Conservation (phyloP, 73 alveolate species). For the Paramecium bursaria region DNA sequence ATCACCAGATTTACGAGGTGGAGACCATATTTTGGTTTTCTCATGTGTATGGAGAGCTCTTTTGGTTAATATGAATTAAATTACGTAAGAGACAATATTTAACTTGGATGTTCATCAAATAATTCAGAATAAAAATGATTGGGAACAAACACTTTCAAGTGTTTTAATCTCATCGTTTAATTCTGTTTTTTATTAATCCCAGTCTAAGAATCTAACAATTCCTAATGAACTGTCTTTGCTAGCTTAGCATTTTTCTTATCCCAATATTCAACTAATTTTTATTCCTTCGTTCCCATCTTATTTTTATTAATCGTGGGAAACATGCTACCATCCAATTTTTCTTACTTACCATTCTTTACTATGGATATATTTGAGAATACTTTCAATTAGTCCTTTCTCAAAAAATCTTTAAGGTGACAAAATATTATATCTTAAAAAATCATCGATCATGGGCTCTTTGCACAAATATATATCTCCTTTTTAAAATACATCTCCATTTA, state of each 20-base stretch:
- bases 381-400: slow-evolving; percentile 38
- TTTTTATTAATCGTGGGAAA: background rate
- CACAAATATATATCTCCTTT: slow-evolving; percentile 54
- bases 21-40: no score
- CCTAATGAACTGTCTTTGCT: background rate
- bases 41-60: no score
- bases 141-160: background rate
- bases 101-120: background rate
- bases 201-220: slow-evolving; percentile 5
- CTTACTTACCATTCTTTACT: slow-evolving; percentile 48
- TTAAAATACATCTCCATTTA: slow-evolving; percentile 14
- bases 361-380: background rate
- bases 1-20: no score
- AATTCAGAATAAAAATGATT: background rate
- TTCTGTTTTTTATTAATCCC: background rate
- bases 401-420: slow-evolving; percentile 22
- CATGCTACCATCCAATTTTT: slow-evolving; percentile 20
- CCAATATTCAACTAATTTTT: slow-evolving; percentile 23
- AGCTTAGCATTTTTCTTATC: background rate
- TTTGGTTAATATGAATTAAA: background rate
- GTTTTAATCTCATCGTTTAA: background rate
- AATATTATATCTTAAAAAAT: slow-evolving; percentile 13
- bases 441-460: slow-evolving; percentile 43
- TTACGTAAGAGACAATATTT: background rate
- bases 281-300: slow-evolving; percentile 21